Percentiles rank a stretch among this genome's conserved stretches.
Conservation (phyloP, 495 filamentous ascomycete species). For the Bryoglossum gracile region DNA sequence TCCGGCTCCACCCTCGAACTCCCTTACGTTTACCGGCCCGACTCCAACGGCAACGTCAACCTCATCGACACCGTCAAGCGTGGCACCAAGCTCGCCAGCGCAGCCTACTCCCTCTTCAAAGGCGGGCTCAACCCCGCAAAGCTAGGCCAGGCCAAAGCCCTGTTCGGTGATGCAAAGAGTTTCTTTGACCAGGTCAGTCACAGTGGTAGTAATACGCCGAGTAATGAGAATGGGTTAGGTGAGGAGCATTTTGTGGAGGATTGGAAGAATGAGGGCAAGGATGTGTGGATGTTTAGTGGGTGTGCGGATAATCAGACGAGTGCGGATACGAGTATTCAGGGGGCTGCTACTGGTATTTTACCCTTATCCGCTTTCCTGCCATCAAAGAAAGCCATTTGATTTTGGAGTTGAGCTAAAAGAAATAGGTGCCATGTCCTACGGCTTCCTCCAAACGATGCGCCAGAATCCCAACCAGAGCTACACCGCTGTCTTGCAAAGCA, state of each 20-base stretch:
- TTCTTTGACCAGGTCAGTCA: too few relatives aligned
- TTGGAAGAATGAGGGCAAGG: conserved; percentile 44
- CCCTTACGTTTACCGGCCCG: conserved; percentile 49
- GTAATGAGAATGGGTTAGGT: conserved; percentile 42
- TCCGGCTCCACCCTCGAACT: conserved; percentile 54
- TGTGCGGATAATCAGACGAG: conserved; percentile 54
- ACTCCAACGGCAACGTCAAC: conserved; percentile 47
- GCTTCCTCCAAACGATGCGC: conserved; percentile 46
- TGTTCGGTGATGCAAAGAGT: conserved; percentile 46
- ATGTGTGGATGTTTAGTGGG: conserved; percentile 55
- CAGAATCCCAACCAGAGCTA: conserved; percentile 43
- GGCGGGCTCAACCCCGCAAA: conserved; percentile 45
- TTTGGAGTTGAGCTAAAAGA: neutral
- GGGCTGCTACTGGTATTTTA: conserved; percentile 30
- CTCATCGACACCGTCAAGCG: conserved; percentile 48
- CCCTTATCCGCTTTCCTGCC: neutral
- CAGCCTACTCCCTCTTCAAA: conserved; percentile 41
- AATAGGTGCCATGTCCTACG: conserved; percentile 53
- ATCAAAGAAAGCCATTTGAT: too few relatives aligned
- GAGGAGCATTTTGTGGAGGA: conserved; percentile 44
- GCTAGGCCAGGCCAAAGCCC: conserved; percentile 42
- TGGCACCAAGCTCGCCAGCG: conserved; percentile 39
- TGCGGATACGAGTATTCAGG: conserved; percentile 50
- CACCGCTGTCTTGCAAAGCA: conserved; percentile 43
- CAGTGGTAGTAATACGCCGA: conserved; percentile 37